Percentiles rank a stretch among this genome's conserved stretches.
Evolutionary conservation across 192 early-diverging fungal species (phyloP).

Genomic region (Irineochytrium annulatum): DNA sequence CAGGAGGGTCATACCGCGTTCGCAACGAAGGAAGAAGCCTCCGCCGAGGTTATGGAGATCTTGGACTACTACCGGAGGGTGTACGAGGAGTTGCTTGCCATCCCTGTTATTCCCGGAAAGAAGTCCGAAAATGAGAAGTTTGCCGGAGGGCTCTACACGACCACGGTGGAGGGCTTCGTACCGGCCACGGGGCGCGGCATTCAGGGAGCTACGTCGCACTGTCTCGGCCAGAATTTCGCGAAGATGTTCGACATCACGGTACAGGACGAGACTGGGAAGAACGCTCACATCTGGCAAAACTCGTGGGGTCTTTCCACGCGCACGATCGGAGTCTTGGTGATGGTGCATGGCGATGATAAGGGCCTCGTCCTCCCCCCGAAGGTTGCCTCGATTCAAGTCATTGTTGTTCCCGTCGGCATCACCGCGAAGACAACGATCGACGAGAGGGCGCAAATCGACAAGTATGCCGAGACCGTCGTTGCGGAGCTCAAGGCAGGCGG

Average conservation of each 20-base stretch:
- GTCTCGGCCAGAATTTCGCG: constrained; percentile 99
- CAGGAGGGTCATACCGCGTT: constrained; percentile 99
- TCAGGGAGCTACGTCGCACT: constrained; percentile 97
- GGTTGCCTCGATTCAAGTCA: constrained; percentile 81
- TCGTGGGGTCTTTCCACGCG: constrained; percentile 98
- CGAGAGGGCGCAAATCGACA: constrained; percentile 61
- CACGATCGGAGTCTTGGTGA: constrained; percentile 98
- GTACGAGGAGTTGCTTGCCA: constrained; percentile 94
- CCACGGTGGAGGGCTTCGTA: constrained; percentile 96
- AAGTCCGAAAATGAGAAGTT: constrained; percentile 99
- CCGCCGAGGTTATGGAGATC: constrained; percentile 81
- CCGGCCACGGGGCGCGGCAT: constrained; percentile 96
- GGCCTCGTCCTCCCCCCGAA: constrained; percentile 95
- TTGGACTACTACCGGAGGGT: constrained; percentile 93
- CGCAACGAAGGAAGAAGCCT: constrained; percentile 83
- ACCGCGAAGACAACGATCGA: constrained; percentile 80
- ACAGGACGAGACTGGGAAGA: constrained; percentile 71
- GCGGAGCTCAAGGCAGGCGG: constrained; percentile 65
- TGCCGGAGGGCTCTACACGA: constrained; percentile 95
- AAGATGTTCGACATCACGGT: constrained; percentile 97
- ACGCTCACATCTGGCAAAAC: constrained; percentile 93
- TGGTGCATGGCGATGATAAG: constrained; percentile 98
- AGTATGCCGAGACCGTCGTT: constrained; percentile 67
- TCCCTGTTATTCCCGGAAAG: constrained; percentile 92
- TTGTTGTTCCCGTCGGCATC: constrained; percentile 92